phyloP scores from a whole-genome alignment of 441 rosid genomes.

The Pelargonium cotyledonis region DNA sequence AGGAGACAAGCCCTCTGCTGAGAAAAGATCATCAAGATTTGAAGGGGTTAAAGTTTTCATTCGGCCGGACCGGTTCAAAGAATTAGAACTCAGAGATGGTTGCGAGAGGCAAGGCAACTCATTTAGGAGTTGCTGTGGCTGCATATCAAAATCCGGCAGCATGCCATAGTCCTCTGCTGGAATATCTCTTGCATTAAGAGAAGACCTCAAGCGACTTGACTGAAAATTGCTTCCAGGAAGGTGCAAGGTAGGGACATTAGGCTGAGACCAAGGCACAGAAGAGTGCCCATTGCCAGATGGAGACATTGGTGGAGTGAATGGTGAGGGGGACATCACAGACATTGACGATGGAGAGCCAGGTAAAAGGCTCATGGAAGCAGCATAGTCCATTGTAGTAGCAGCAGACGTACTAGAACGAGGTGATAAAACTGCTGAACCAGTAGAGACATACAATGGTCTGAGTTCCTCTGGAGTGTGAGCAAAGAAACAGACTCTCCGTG shows the following conservation, averaged over 20 bases:
- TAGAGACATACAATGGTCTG: constrained; percentile 56
- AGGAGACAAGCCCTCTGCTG: constrained; percentile 58
- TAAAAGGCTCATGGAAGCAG: constrained; percentile 53
- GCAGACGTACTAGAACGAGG: constrained; percentile 52
- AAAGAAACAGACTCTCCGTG: constrained; percentile 69
- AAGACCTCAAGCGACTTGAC: constrained; percentile 60
- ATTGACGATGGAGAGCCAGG: constrained; percentile 59
- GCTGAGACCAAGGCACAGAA: constrained; percentile 62
- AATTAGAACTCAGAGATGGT: constrained; percentile 33
- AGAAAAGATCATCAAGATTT: constrained; percentile 63
- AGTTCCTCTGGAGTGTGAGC: constrained; percentile 69
- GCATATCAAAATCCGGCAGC: constrained; percentile 52
- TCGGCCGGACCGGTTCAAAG: constrained; percentile 55
- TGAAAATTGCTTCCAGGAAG: constrained; percentile 57
- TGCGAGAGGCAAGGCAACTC: constrained; percentile 39
- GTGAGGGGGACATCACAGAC: constrained; percentile 54
- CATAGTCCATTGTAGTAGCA: constrained; percentile 53
- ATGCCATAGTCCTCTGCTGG: constrained; percentile 43
- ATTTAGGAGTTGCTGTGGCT: constrained; percentile 48
- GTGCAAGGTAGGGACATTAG: constrained; percentile 58
- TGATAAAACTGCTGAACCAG: constrained; percentile 68
- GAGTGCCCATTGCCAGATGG: constrained; percentile 61
- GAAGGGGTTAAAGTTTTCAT: constrained; percentile 53
- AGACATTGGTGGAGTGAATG: constrained; percentile 61
- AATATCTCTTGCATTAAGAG: constrained; percentile 56